Evolutionary conservation across 2,329 filamentous ascomycete genomes (phyloP).

Genomic region (Colletotrichum neosansevieriae): DNA sequence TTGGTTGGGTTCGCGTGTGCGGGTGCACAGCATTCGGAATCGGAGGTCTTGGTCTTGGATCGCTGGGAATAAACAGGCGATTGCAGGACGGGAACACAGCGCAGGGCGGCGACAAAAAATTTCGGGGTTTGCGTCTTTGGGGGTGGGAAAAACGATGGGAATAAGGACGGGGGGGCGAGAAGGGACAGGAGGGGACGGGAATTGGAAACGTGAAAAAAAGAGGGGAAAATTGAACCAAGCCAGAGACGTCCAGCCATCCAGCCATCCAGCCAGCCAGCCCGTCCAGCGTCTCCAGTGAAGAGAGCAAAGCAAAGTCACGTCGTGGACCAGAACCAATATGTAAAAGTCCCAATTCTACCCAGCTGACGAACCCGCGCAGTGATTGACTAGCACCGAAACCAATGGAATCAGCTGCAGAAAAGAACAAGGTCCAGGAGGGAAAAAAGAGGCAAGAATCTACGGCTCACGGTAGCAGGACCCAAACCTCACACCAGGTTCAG

Average conservation of each 20-base stretch:
- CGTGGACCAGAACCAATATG: too few species aligned
- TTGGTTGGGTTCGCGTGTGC: not conserved
- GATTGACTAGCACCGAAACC: too few species aligned
- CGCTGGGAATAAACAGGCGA: slow-evolving; percentile 42
- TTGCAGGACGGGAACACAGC: slow-evolving; percentile 23
- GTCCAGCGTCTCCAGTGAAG: too few species aligned
- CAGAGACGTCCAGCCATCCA: not conserved
- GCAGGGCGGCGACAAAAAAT: not conserved
- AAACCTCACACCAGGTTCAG: not conserved
- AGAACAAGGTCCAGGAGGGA: too few species aligned
- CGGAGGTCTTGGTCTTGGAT: slow-evolving; percentile 20
- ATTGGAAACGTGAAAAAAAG: slow-evolving; percentile 11
- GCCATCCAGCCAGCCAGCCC: too few species aligned
- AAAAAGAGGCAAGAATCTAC: too few species aligned
- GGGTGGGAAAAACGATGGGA: slow-evolving; percentile 24
- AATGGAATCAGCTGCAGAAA: too few species aligned
- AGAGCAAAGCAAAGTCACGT: too few species aligned
- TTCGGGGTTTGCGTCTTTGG: slow-evolving; percentile 4
- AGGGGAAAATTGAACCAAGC: slow-evolving; percentile 3
- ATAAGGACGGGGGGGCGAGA: slow-evolving; percentile 19
- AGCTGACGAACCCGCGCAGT: too few species aligned
- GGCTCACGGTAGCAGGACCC: not conserved
- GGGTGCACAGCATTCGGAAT: slow-evolving; percentile 12
- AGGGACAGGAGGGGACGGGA: not conserved
- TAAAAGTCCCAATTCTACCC: too few species aligned